Evolutionary conservation across 768 basidiomycete genomes (phyloP), one percentile per base, ranked within the genome.

Genomic region (Pleurotus cornucopiae): DNA sequence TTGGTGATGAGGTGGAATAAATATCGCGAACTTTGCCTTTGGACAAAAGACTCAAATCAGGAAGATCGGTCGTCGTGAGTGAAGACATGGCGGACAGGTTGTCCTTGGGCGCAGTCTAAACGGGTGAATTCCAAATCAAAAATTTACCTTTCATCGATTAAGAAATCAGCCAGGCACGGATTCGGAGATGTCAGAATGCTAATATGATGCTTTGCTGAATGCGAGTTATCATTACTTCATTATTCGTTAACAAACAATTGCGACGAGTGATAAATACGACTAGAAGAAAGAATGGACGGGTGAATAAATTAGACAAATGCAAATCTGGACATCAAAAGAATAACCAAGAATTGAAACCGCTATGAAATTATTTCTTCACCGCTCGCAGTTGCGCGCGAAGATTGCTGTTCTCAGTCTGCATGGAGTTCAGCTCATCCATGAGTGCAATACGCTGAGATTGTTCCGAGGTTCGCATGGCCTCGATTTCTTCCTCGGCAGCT

Each of bases 21-120:
- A 99, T 87, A 70, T 98, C 96, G 56, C 97, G 85, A 18, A 99
- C 97, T 80, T 99, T 99, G 57, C 97, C 97, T 67, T 80, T 84
- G 1, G 93, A 94, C 30, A 98, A 57, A 2, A 98, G 74, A 21
- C 73, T 80, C 49, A 97, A 77, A 21, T 67, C 75, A 16, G 83
- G 81, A 3, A 90, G 72, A 63, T 86, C 63, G 4, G 85, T 82
- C 49, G 78, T 69, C 41, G 80, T 78, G 25, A 88, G 67, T 6
- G 82, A 73, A 40, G 64, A 30, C 66, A 65, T 66, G 3, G 55
- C 47, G 47, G 13, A 11, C 2, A 34, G 30, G 30, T 34, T 34
- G 30, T 34, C 30, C 30, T 34, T 34, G 30, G 30, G 30, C 7
- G 9, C 30, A 7, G 11, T 34, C 30, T 34, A 34, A 34, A 11